Percentiles rank a stretch among this genome's conserved stretches.
phyloP scores from a whole-genome alignment of 495 filamentous ascomycete genomes.

The Lepraria neglecta region DNA sequence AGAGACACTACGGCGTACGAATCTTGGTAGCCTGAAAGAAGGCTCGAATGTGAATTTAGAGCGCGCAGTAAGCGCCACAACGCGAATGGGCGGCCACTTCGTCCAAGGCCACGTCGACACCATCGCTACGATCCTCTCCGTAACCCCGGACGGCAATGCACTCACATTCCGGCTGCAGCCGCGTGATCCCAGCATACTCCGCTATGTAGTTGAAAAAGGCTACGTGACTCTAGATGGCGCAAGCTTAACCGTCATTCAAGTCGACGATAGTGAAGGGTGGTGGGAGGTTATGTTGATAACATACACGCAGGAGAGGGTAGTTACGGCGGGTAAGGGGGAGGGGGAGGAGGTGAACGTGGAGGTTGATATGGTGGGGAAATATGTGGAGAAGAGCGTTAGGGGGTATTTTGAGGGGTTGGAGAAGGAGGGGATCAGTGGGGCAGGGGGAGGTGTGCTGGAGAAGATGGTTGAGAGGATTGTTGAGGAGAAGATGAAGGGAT shows the following conservation, averaged over 20 bases:
- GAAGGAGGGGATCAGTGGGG: constrained; percentile 36
- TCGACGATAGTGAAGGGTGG: constrained; percentile 60
- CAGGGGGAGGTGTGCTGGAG: constrained; percentile 62
- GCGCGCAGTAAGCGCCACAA: constrained; percentile 77
- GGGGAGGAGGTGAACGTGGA: constrained; percentile 93
- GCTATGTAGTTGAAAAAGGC: constrained; percentile 93
- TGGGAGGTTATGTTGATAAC: constrained; percentile 98
- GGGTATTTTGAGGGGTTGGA: constrained; percentile 49
- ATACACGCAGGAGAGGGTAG: constrained; percentile 93
- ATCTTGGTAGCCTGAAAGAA: constrained; percentile 64
- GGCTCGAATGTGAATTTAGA: constrained; percentile 77
- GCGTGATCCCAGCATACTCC: constrained; percentile 55
- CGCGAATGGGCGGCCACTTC: constrained; percentile 69
- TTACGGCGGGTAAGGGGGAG: constrained; percentile 70
- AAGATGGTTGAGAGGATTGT: constrained; percentile 77
- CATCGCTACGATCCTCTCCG: constrained; percentile 61
- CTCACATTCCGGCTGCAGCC: constrained; percentile 78
- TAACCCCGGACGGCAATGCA: constrained; percentile 77
- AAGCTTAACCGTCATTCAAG: constrained; percentile 83
- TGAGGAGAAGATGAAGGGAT: constrained; percentile 55
- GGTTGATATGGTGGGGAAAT: constrained; percentile 98
- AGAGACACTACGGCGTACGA: constrained; percentile 93
- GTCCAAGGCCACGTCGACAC: constrained; percentile 96
- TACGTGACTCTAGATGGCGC: constrained; percentile 96
- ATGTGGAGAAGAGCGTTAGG: constrained; percentile 86